These are phyloP conservation scores for Aureobasidium sp. DNA, from an alignment of 2,329 filamentous ascomycete species.

Conservation along the genomic window DNA sequence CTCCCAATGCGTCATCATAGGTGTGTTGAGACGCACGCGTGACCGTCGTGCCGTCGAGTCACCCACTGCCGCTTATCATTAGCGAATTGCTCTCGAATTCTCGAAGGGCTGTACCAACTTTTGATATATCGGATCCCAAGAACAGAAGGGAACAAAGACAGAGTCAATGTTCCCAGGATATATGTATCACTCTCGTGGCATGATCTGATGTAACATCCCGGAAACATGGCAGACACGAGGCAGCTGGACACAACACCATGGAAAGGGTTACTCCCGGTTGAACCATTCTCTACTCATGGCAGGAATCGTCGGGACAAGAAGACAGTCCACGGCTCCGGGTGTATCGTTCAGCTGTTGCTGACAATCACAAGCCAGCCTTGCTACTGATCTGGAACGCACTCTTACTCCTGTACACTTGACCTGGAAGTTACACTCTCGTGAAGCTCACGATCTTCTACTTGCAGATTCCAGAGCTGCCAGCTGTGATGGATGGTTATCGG, in stretches of 20 bases:
- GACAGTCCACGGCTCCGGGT: not conserved
- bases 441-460: too few relatives aligned
- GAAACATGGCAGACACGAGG: not conserved
- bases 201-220: too few relatives aligned
- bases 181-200: not conserved
- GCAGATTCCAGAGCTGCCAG: not conserved
- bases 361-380: constrained; percentile 7
- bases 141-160: not conserved
- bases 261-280: not conserved
- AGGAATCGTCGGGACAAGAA: not conserved
- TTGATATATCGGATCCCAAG: not conserved
- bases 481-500: too few relatives aligned
- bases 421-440: not conserved
- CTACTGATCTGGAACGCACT: not conserved
- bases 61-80: not conserved
- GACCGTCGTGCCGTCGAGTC: not conserved
- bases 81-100: not conserved
- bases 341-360: not conserved
- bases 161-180: not conserved
- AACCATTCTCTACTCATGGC: not conserved
- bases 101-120: not conserved
- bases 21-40: not conserved
- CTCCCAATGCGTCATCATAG: not conserved
- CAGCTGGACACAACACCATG: not conserved
- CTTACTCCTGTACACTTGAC: not conserved